Conservation (phyloP, 2,329 filamentous ascomycete species). For the Penicillium glabrum region DNA sequence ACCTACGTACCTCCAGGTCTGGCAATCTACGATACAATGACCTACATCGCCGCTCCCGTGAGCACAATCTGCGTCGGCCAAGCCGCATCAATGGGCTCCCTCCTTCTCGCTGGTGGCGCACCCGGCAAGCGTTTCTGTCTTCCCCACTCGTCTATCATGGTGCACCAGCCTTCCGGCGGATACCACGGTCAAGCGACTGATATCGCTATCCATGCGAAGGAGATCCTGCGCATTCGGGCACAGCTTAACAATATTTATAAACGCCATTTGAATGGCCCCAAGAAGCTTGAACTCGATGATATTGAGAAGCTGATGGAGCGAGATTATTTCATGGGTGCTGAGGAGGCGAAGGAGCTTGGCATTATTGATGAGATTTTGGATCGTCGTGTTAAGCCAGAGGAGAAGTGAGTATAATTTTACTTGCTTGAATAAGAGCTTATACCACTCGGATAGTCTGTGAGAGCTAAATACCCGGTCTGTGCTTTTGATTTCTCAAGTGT, state of each 20-base stretch:
- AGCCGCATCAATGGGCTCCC: conserved; percentile 90
- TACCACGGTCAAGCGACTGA: conserved; percentile 70
- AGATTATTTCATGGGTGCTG: conserved; percentile 87
- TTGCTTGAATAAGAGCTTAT: neutral
- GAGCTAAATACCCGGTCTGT: neutral
- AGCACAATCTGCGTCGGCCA: conserved; percentile 94
- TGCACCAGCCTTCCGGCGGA: conserved; percentile 87
- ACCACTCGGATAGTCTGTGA: neutral
- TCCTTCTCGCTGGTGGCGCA: conserved; percentile 83
- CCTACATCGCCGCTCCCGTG: conserved; percentile 89
- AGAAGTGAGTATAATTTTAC: neutral
- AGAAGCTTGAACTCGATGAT: conserved; percentile 69
- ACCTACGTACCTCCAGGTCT: conserved; percentile 38
- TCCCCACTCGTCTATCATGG: conserved; percentile 94
- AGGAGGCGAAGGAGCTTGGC: conserved; percentile 85
- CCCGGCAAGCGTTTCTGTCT: conserved; percentile 83
- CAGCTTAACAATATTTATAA: conserved; percentile 90
- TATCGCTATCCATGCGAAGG: conserved; percentile 95
- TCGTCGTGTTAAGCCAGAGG: conserved; percentile 34
- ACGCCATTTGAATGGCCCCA: conserved; percentile 70
- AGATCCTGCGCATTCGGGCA: conserved; percentile 83
- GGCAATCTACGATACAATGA: conserved; percentile 98
- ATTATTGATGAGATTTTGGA: conserved; percentile 87
- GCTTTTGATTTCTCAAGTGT: neutral
- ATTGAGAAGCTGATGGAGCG: conserved; percentile 96